Evolutionary conservation across 1,139 yeast species (phyloP).

Genomic region (Geotrichum restrictum): DNA sequence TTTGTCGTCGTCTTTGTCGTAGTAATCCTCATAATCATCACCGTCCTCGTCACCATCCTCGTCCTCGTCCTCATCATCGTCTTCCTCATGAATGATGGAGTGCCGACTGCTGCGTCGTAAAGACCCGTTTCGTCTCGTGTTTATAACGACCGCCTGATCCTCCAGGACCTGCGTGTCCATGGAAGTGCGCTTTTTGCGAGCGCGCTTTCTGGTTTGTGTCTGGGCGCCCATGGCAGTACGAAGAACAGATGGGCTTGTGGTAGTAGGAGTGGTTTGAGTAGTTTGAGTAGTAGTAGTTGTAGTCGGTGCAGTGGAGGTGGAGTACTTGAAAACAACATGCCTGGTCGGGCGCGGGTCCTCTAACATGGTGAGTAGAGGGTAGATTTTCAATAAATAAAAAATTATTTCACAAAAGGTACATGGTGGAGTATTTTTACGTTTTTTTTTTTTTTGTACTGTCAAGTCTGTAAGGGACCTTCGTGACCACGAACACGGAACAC

Average conservation of each 20-base stretch:
- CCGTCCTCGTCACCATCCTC: slow-evolving; percentile 1
- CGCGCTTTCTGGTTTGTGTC: slow-evolving; percentile 3
- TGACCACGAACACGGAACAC: no score
- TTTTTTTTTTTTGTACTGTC: not conserved
- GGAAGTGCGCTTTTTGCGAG: slow-evolving; percentile 14
- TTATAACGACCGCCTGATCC: slow-evolving; percentile 9
- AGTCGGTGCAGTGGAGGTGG: slow-evolving; percentile 3
- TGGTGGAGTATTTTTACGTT: not conserved
- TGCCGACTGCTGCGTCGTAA: slow-evolving; percentile 9
- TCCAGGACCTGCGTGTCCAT: slow-evolving; percentile 14
- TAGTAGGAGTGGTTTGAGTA: not conserved
- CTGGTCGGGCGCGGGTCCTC: slow-evolving; percentile 8
- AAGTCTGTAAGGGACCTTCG: no score
- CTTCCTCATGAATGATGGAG: slow-evolving; percentile 5
- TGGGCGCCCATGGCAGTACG: not conserved
- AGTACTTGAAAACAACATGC: slow-evolving; percentile 12
- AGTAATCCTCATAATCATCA: not conserved
- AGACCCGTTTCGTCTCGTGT: slow-evolving; percentile 5
- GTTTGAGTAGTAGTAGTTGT: not conserved
- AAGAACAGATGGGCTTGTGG: no score
- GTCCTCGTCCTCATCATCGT: slow-evolving; percentile 1
- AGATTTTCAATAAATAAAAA: no score
- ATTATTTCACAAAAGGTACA: no score
- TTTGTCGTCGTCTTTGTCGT: not conserved
- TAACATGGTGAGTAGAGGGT: slow-evolving; percentile 3